Base-by-base conservation (phyloP, 805 yeast genomes). In the Pichia heedii region DNA sequence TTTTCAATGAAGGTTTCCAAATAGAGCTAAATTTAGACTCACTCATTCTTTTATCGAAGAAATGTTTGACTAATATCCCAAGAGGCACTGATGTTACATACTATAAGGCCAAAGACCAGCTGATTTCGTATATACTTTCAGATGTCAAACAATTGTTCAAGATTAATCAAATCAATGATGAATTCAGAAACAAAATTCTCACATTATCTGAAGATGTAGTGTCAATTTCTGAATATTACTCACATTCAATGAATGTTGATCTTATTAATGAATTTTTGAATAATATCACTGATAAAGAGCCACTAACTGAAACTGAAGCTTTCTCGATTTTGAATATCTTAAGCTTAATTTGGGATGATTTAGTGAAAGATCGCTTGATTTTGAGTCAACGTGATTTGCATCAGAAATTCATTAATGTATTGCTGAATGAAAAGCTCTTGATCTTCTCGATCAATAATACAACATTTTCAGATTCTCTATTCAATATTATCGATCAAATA, bases 351-450 rank as follows among this genome's bases (percentile, higher is more conserved):
- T 85, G 95, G 93, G 63, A 61, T 4, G 71, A 69, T 20, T 54
- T 86, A 21, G 69, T 69, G 16, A 68, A 71, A 1, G 80, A 78
- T 11, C 66, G 94, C 39, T 63, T 87, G 33, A 73, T 80, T 24
- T 64, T 84, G 34, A 73, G 74, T 36, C 93, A 86, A 49, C 74
- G 77, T 41, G 69, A 69, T 13, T 66, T 85, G 38, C 96, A 88
- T 51, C 55, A 74, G 13, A 46, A 54, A 0, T 66, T 83, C 24
- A 76, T 87, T 21, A 63, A 71, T n/a, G 55, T 77, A 0, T 37
- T 79, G 8, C 69, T 75, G 41, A 63, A 73, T 49, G 59, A 66
- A 3, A 51, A 47, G 2, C 46, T 80, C 6, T 49, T 84, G 35
- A 53, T 44, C 7, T 51, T 52, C 10, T 68, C 81, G 0, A 52